These are phyloP conservation scores for Neurospora sp. DNA, from an alignment of 495 filamentous ascomycete genomes.

Conservation along the genomic window DNA sequence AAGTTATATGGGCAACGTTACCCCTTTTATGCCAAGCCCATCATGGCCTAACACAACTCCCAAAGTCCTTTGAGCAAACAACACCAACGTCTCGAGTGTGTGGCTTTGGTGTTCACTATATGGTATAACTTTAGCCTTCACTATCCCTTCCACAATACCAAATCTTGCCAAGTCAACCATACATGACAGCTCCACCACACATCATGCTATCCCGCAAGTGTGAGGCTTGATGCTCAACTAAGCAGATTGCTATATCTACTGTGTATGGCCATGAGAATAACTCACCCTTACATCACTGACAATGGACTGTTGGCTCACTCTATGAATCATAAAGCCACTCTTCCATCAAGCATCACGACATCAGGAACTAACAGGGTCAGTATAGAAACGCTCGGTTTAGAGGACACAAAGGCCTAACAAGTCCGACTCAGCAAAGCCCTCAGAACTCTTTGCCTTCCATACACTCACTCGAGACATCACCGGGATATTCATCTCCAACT, in stretches of 20 bases:
- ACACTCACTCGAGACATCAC: not conserved
- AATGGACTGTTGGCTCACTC: not conserved
- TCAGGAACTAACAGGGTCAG: not conserved
- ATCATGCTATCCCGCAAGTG: not conserved
- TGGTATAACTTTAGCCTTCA: not conserved
- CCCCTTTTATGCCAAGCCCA: not conserved
- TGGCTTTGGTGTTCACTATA: not conserved
- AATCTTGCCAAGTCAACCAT: not conserved
- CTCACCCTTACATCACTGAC: not conserved
- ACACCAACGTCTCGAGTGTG: not conserved
- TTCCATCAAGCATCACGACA: not conserved
- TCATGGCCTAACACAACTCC: not conserved
- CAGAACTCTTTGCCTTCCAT: not conserved
- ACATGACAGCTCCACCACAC: not conserved
- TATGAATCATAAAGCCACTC: not conserved
- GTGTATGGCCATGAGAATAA: not conserved
- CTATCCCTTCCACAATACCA: not conserved
- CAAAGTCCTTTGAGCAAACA: not conserved
- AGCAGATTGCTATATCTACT: not conserved
- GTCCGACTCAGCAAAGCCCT: slow-evolving; percentile 13
- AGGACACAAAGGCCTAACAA: slow-evolving; percentile 19
- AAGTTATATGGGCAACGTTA: not conserved
- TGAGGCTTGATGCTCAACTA: not conserved
- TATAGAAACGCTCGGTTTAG: slow-evolving; percentile 25
- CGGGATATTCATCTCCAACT: slow-evolving; percentile 8